phyloP scores from a whole-genome alignment of 306 rosid species.

The Fagus sylvatica region DNA sequence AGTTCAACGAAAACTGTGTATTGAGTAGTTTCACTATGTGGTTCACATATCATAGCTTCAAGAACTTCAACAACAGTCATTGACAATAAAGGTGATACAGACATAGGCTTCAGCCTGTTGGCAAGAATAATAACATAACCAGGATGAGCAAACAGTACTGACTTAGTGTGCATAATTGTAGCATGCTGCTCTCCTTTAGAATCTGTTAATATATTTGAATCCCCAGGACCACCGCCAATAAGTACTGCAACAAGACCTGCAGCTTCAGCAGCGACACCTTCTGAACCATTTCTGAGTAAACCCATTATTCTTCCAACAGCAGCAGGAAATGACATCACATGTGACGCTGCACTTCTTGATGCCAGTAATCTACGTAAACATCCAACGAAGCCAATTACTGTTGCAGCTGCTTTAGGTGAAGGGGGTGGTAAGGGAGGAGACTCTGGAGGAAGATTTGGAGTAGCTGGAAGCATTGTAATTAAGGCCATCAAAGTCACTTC shows the following conservation, averaged over 20 bases:
- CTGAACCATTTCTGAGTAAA: constrained; percentile 95
- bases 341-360: constrained; percentile 92
- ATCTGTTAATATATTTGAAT: constrained; percentile 61
- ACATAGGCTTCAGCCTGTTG: constrained; percentile 90
- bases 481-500: constrained; percentile 99
- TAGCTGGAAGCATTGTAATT: constrained; percentile 98
- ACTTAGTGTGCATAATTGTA: constrained; percentile 92
- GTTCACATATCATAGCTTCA: constrained; percentile 98
- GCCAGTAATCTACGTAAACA: constrained; percentile 91
- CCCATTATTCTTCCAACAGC: constrained; percentile 99
- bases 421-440: constrained; percentile 98
- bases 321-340: constrained; percentile 97
- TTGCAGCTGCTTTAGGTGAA: constrained; percentile 99
- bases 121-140: constrained; percentile 76
- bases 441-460: constrained; percentile 98
- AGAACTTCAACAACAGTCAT: constrained; percentile 98
- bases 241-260: constrained; percentile 92
- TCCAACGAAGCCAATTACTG: constrained; percentile 91
- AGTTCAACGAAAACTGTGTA: constrained; percentile 91
- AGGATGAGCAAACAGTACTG: constrained; percentile 86
- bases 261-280: constrained; percentile 97
- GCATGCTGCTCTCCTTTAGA: constrained; percentile 98
- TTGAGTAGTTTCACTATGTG: constrained; percentile 96
- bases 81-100: constrained; percentile 88
- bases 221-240: constrained; percentile 97